Conservation (phyloP, 2,329 filamentous ascomycete species). For the Catunica adiposa region DNA sequence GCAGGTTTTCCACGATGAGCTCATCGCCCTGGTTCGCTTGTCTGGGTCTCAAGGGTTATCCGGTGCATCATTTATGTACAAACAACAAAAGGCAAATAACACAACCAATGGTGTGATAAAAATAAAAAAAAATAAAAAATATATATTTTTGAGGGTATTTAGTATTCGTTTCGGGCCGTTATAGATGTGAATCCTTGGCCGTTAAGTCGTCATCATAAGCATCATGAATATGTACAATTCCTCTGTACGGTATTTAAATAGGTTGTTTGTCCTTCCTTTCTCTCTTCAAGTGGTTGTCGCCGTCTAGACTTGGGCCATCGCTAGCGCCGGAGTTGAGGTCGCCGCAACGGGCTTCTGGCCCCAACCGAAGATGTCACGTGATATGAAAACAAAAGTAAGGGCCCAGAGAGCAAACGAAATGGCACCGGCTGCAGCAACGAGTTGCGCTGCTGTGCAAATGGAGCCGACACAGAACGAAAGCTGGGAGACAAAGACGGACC, state of each 20-base stretch:
- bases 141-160: too few species aligned
- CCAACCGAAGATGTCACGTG: conserved; percentile 28
- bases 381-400: conserved; percentile 29
- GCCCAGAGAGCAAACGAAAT: conserved; percentile 38
- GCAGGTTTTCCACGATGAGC: neutral
- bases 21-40: conserved; percentile 8
- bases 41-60: too few species aligned
- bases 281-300: too few species aligned
- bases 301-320: conserved; percentile 4
- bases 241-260: too few species aligned
- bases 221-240: neutral
- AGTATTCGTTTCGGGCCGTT: neutral
- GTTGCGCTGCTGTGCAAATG: conserved; percentile 39
- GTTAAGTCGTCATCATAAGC: neutral
- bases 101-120: too few species aligned
- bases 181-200: too few species aligned
- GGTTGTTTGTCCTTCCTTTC: too few species aligned
- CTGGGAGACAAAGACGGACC: conserved; percentile 38
- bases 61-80: too few species aligned
- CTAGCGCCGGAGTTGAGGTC: neutral
- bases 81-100: too few species aligned
- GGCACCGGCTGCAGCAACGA: conserved; percentile 37
- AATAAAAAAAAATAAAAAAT: too few species aligned
- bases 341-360: conserved; percentile 18
- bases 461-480: conserved; percentile 40